A percentile compares a stretch with the other conserved stretches of the same genome.
Conservation (phyloP, 306 rosid genomes). For the Cicer judaicum region DNA sequence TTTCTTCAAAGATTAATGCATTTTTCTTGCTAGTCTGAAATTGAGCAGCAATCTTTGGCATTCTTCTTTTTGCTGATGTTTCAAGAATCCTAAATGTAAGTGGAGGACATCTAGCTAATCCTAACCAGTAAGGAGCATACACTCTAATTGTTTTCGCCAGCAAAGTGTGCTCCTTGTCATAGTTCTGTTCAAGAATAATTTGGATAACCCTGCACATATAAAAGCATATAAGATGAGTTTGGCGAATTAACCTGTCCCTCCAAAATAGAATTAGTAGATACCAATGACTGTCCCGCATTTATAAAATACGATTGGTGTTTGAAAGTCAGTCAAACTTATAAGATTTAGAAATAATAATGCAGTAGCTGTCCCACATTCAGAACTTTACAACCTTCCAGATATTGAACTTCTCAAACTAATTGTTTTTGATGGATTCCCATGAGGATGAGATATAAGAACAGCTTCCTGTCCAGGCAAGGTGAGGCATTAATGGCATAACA, state of each 20-base stretch:
- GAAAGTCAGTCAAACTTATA: constrained; percentile 26
- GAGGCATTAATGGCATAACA: constrained; percentile 1
- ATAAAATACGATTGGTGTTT: too few relatives aligned
- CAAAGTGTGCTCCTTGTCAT: constrained; percentile 58
- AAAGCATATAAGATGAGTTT: constrained; percentile 44
- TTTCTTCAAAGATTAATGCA: constrained; percentile 70
- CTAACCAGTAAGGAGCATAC: constrained; percentile 92
- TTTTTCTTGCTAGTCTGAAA: constrained; percentile 58
- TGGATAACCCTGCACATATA: constrained; percentile 81
- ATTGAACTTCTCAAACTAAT: constrained; percentile 86
- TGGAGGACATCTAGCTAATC: constrained; percentile 83
- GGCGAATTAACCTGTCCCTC: constrained; percentile 40
- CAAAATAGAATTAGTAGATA: constrained; percentile 23
- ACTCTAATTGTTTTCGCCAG: constrained; percentile 76
- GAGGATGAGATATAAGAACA: constrained; percentile 87
- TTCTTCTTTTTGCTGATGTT: constrained; percentile 61
- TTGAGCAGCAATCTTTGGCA: constrained; percentile 52
- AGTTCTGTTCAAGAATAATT: constrained; percentile 84
- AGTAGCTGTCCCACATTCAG: constrained; percentile 26
- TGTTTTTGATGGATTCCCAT: constrained; percentile 71
- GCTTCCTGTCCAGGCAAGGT: constrained; percentile 69
- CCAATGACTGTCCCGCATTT: not conserved
- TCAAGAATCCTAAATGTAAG: constrained; percentile 76
- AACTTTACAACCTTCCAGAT: constrained; percentile 82
- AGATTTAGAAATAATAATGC: constrained; percentile 3